Evolutionary conservation across 192 early-diverging fungal genomes (phyloP).

Genomic region (Helicostylum pulchrum): DNA sequence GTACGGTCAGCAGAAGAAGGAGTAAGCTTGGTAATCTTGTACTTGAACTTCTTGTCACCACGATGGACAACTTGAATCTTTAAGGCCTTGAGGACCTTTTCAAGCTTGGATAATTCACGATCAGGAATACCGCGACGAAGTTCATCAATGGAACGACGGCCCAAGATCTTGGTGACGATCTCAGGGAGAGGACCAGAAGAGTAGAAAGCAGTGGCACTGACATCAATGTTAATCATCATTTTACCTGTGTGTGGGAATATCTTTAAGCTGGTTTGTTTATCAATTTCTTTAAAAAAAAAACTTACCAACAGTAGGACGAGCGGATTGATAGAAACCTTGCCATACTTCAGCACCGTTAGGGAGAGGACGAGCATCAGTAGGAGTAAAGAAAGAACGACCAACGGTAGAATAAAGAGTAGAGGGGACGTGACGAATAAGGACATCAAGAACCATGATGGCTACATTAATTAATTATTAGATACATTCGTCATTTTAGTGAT

Average conservation of each 20-base stretch:
- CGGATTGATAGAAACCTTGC: constrained; percentile 90
- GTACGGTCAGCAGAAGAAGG: constrained; percentile 61
- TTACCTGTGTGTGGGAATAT: constrained; percentile 26
- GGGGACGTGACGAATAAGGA: constrained; percentile 81
- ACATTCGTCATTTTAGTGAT: not conserved
- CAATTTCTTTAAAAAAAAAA: no score
- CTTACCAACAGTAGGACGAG: constrained; percentile 70
- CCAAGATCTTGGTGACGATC: constrained; percentile 65
- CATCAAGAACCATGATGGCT: constrained; percentile 70
- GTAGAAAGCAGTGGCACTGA: constrained; percentile 67
- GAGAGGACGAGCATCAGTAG: constrained; percentile 47
- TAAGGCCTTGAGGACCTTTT: constrained; percentile 52
- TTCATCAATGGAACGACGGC: constrained; percentile 44
- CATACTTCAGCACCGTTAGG: constrained; percentile 84
- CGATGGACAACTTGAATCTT: constrained; percentile 56
- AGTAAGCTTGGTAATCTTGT: constrained; percentile 70
- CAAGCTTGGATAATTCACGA: constrained; percentile 44
- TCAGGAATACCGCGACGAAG: constrained; percentile 45
- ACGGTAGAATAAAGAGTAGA: constrained; percentile 76
- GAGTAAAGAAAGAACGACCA: constrained; percentile 89
- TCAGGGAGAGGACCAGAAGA: constrained; percentile 66
- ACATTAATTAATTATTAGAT: constrained; percentile 14
- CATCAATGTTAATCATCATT: constrained; percentile 76
- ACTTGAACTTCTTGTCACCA: constrained; percentile 69
- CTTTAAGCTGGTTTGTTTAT: constrained; percentile 3